Evolutionary conservation across 2,329 filamentous ascomycete genomes (phyloP).

Genomic region (Sclerotinia trifoliorum): DNA sequence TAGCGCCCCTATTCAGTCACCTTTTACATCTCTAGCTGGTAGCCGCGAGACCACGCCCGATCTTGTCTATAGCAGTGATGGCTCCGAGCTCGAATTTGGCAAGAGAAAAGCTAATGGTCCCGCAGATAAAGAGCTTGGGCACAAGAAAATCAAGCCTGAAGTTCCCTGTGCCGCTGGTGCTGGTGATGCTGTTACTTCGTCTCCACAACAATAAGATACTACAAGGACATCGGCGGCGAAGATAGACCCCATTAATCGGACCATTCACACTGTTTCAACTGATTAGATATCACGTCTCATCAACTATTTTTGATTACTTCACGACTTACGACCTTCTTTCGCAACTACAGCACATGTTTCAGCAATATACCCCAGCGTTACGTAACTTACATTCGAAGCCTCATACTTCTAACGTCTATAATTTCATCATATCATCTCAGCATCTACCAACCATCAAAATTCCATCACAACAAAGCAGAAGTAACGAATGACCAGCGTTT

Average conservation of each 20-base stretch:
- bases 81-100: neutral
- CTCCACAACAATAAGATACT: neutral
- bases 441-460: neutral
- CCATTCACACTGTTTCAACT: neutral
- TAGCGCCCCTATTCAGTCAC: neutral
- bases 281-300: neutral
- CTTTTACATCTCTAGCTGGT: neutral
- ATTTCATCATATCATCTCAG: neutral
- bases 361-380: slow-evolving; percentile 13
- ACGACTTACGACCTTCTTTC: neutral
- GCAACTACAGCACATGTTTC: neutral
- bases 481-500: neutral
- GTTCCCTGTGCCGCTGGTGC: neutral
- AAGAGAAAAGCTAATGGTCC: neutral
- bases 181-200: neutral
- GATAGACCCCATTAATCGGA: no score
- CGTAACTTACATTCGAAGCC: neutral
- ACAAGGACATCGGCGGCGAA: neutral
- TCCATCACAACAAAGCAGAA: neutral
- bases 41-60: neutral
- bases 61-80: slow-evolving; percentile 1
- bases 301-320: neutral
- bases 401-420: neutral
- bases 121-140: neutral
- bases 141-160: neutral